These are phyloP conservation scores for Pythium sukuiense DNA, from an alignment of 352 stramenopile genomes.

Conservation along the genomic window DNA sequence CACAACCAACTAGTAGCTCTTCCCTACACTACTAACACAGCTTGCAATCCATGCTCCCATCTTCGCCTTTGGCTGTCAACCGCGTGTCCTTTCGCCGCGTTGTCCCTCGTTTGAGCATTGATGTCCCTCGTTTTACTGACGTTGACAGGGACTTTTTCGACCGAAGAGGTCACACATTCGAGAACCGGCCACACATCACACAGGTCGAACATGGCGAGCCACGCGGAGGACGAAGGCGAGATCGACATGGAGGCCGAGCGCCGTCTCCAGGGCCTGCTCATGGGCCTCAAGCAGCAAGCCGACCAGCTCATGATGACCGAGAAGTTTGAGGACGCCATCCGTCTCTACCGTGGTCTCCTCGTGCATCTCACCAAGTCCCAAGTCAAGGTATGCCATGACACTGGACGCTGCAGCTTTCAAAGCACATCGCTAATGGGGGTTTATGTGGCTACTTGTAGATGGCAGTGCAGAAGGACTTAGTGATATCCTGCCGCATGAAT, in stretches of 20 bases:
- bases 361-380: conserved; percentile 72
- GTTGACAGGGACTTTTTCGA: conserved; percentile 2
- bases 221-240: conserved; percentile 29
- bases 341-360: conserved; percentile 66
- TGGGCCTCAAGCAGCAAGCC: conserved; percentile 63
- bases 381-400: conserved; percentile 32
- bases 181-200: conserved; percentile 21
- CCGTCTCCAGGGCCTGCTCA: conserved; percentile 38
- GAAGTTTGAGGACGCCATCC: conserved; percentile 52
- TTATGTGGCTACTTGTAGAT: conserved; percentile 32
- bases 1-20: not conserved
- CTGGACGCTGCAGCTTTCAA: not conserved
- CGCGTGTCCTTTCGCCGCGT: conserved; percentile 1
- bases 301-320: conserved; percentile 61
- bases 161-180: conserved; percentile 21
- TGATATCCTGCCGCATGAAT: conserved; percentile 75
- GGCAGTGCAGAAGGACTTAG: conserved; percentile 47
- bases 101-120: not conserved
- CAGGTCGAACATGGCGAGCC: conserved; percentile 16
- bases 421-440: not conserved
- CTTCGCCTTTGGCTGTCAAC: not conserved
- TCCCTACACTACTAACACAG: not conserved
- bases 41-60: too few species aligned
- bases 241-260: conserved; percentile 49
- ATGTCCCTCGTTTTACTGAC: not conserved